phyloP scores from a whole-genome alignment of 495 filamentous ascomycete species.

The Hypoxylon intermedium region DNA sequence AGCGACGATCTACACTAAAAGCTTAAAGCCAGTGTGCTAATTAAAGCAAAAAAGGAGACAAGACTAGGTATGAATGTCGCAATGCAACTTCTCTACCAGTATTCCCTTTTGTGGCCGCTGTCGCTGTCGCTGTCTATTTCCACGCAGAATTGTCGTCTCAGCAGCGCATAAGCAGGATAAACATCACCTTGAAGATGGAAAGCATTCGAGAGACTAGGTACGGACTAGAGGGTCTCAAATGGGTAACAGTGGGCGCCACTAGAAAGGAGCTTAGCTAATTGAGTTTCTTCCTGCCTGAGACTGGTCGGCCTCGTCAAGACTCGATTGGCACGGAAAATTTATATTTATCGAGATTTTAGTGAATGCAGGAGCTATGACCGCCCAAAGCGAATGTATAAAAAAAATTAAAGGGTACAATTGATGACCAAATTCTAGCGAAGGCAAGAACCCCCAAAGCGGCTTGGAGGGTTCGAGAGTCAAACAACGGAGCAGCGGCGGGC shows the following conservation, averaged over 20 bases:
- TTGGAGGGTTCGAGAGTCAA: conserved; percentile 6
- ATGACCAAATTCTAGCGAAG: conserved; percentile 19
- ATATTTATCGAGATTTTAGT: conserved; percentile 7
- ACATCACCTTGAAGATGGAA: conserved; percentile 28
- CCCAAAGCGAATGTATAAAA: conserved; percentile 11
- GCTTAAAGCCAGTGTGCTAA: conserved; percentile 28
- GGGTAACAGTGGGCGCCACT: conserved; percentile 35
- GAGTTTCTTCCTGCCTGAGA: conserved; percentile 6
- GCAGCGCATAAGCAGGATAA: conserved; percentile 21
- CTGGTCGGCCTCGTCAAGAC: conserved; percentile 17
- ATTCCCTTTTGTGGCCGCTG: no score
- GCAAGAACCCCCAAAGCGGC: conserved; percentile 15
- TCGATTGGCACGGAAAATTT: not conserved
- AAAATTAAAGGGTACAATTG: conserved; percentile 1
- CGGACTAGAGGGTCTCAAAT: conserved; percentile 29
- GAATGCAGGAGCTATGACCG: not conserved
- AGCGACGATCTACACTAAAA: conserved; percentile 27
- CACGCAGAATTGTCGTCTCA: conserved; percentile 7
- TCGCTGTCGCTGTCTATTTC: not conserved
- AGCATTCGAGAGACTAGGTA: conserved; percentile 22
- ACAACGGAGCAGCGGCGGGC: conserved; percentile 2
- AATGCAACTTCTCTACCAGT: conserved; percentile 13
- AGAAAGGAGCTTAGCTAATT: conserved; percentile 30
- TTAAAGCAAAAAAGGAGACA: conserved; percentile 22
- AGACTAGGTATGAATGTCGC: conserved; percentile 3